Evolutionary conservation across 768 basidiomycete genomes (phyloP).

Genomic region (Rubroboletus pulcherrimus): DNA sequence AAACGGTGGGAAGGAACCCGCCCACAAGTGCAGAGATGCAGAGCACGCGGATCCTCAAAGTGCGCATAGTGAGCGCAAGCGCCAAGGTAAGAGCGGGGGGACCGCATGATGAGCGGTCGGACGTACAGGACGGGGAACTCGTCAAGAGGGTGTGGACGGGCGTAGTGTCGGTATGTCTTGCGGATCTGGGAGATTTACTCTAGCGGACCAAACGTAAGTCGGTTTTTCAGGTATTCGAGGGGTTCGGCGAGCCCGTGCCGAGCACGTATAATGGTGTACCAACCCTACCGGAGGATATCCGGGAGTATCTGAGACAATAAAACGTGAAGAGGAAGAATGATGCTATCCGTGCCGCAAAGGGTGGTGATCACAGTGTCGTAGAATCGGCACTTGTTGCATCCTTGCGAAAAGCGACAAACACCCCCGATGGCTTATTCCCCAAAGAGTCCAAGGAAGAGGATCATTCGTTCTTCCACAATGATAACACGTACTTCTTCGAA

Average conservation of each 20-base stretch:
- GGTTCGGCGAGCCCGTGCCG: conserved; percentile 24
- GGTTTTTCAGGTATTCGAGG: conserved; percentile 19
- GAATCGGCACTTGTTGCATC: background rate
- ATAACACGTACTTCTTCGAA: background rate
- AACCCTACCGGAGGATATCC: conserved; percentile 16
- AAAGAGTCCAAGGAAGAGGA: background rate
- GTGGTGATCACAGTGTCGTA: conserved; percentile 33
- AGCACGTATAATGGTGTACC: conserved; percentile 17
- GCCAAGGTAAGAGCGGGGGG: conserved; percentile 24
- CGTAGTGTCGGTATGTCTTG: conserved; percentile 19
- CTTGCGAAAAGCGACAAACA: background rate
- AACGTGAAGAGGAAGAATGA: conserved; percentile 24
- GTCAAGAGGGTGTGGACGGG: conserved; percentile 22
- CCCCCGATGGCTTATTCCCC: background rate
- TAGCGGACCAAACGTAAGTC: background rate
- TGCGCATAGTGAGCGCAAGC: conserved; percentile 19
- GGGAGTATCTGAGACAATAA: conserved; percentile 20
- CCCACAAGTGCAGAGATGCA: conserved; percentile 23
- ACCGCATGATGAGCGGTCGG: conserved; percentile 19
- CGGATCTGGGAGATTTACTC: background rate
- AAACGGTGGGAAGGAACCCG: conserved; percentile 23
- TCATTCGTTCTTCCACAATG: background rate
- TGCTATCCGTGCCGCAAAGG: conserved; percentile 19
- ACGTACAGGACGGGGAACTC: conserved; percentile 15
- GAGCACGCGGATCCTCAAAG: conserved; percentile 23